These are phyloP conservation scores for Mycena filopes DNA, from an alignment of 768 basidiomycete genomes.

Conservation along the genomic window DNA sequence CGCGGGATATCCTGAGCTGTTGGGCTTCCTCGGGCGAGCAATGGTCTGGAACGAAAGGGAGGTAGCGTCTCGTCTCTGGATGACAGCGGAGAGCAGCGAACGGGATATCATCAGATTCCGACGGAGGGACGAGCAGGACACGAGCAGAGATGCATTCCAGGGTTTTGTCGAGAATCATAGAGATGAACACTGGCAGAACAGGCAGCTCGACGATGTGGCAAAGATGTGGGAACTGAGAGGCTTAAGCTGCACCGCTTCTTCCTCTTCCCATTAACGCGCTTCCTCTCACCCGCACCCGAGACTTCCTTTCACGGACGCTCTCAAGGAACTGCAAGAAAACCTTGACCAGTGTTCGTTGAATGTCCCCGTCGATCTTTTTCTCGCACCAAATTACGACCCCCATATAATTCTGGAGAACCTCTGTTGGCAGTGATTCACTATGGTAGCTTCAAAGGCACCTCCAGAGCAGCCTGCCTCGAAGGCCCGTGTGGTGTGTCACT, in stretches of 20 bases:
- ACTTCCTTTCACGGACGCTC: too few relatives aligned
- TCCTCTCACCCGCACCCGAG: too few relatives aligned
- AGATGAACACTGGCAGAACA: not conserved
- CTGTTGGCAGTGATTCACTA: not conserved
- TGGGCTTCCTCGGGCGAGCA: slow-evolving; percentile 49
- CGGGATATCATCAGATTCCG: slow-evolving; percentile 46
- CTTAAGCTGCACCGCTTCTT: not conserved
- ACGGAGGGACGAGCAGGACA: slow-evolving; percentile 49
- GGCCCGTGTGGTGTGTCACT: slow-evolving; percentile 40
- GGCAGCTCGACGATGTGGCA: too few relatives aligned
- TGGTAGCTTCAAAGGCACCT: slow-evolving; percentile 20
- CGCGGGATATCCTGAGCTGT: slow-evolving; percentile 46
- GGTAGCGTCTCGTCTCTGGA: slow-evolving; percentile 49
- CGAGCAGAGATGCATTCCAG: slow-evolving; percentile 36
- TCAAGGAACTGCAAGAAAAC: too few relatives aligned
- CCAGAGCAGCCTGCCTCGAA: slow-evolving; percentile 37
- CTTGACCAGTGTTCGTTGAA: too few relatives aligned
- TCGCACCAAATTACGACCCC: too few relatives aligned
- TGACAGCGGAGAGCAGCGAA: slow-evolving; percentile 50
- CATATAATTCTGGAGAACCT: too few relatives aligned
- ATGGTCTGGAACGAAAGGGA: slow-evolving; percentile 51
- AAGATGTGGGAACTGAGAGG: too few relatives aligned
- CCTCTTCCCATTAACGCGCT: too few relatives aligned
- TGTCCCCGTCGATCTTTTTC: too few relatives aligned
- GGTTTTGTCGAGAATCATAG: slow-evolving; percentile 2